Base-by-base conservation (phyloP, 2,329 filamentous ascomycete genomes). In the Microsporum canis region DNA sequence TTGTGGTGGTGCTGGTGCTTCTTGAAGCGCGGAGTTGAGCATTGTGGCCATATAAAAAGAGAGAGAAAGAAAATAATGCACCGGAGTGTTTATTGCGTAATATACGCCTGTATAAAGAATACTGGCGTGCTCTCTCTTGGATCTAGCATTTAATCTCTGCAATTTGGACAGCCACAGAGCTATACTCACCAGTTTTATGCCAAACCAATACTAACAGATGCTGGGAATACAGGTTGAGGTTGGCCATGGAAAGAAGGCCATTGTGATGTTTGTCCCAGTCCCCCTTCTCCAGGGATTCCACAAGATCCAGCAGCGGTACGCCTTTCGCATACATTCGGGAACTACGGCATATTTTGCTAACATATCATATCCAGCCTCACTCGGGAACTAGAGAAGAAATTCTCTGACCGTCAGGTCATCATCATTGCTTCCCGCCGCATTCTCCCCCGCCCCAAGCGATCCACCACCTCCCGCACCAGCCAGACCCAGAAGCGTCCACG, bases 311-410 rank as follows among this genome's bases (percentile, higher is more conserved):
- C 94, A 97, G 85, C 91, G 94, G 92, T 97, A 91, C 81, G 87
- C 79, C 67, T 62, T 59, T 41, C 17, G 51, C 59, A 38, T n/a
- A 45, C 27, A 29, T 34, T 27, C 23, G 3, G 29, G 27, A 12
- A 3, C 27, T 29, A 39, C 43, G 17, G 23, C 17, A n/a, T 10
- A 3, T 23, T 5, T 8, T 12, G 17, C 43, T 39, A 36, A 55
- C 51, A 55, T n/a, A 27, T 10, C 14, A 12, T 7, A n/a, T 27
- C 12, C 66, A 97, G 92, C 78, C 87, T 99, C 77, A 99, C 94
- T 80, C 94, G 94, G 82, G 94, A 99, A 86, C 91, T 99, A 77
- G 94, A 99, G 88, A 99, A 99, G 91, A 99, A 99, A 85, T 99
- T 99, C 90, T 97, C 94, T 69, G 94, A 99, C 86, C 94, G 94